Evolutionary conservation across 768 basidiomycete genomes (phyloP), one percentile per base, ranked within the genome.

Genomic region (Naganishia vaughanmartiniae): DNA sequence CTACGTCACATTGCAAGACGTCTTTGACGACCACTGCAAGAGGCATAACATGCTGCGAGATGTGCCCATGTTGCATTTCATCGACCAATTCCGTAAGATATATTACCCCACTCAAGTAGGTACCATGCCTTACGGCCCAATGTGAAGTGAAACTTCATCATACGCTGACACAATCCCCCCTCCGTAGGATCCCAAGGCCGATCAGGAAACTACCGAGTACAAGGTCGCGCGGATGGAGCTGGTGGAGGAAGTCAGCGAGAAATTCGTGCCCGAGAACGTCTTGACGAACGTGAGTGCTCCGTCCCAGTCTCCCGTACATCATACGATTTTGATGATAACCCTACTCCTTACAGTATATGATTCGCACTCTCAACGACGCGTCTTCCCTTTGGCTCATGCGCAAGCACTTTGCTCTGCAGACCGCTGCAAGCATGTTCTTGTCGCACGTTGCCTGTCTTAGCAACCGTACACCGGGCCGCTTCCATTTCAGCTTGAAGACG

Each of bases 331-430:
- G 31, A 21, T 31, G 42, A 39, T 12, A 31, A 51, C 39, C 65
- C 66, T 53, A 33, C 68, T 54, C 1, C 67, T n/a, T 28, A 10
- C 75, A 99, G 96, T 98, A 93, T 80, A 91, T 99, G 90, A 84
- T 88, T 48, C 87, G 86, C 39, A 89, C 90, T 28, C 95, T 97
- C 91, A 83, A 85, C 55, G 86, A 86, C 1, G 88, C 94, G 5
- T 87, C 87, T 69, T 91, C 93, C 75, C 85, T 98, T 3, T 99
- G 95, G 95, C 86, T 91, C 71, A 93, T 98, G 88, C 88, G 96
- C 71, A 98, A 96, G 83, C 94, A 97, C 82, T 96, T 98, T 81
- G 89, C 94, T 11, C 80, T 90, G 48, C 94, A 98, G 78, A 84
- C 93, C 45, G 92, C 96, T 7, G 86, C 90, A 0, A 87, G 87